Conservation (phyloP, 305 asterid genomes). For the Solanum hybrid region DNA sequence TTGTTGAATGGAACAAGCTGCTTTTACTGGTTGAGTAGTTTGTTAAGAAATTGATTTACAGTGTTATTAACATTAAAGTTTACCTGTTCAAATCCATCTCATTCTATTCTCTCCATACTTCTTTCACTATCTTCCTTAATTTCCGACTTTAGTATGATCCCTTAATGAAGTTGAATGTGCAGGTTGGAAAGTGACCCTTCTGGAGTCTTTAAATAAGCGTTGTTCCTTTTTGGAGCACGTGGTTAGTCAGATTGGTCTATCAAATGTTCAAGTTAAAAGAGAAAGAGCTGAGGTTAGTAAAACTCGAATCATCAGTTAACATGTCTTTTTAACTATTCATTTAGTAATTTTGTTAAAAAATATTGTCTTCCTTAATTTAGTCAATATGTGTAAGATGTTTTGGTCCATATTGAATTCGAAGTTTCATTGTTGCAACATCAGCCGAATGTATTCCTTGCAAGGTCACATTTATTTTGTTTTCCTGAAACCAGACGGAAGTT, state of each 20-base stretch:
- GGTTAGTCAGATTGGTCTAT: slow-evolving; percentile 42
- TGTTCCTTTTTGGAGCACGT: slow-evolving; percentile 84
- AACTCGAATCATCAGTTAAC: background rate
- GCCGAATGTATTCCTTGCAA: background rate
- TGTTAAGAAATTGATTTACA: background rate
- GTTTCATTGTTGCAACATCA: background rate
- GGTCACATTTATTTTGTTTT: background rate
- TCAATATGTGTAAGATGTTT: background rate
- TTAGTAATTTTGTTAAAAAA: background rate
- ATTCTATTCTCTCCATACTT: background rate
- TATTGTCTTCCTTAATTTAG: background rate
- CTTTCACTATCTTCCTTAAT: background rate
- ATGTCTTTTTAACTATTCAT: background rate
- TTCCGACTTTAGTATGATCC: background rate
- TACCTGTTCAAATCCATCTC: background rate
- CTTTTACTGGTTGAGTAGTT: background rate
- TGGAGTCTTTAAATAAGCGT: slow-evolving; percentile 85
- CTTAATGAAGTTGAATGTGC: background rate
- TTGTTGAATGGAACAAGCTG: background rate
- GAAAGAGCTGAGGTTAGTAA: slow-evolving; percentile 80
- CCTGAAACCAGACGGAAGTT: background rate
- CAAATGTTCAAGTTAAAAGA: slow-evolving; percentile 60
- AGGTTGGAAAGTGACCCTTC: slow-evolving; percentile 88
- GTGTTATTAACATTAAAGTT: background rate
- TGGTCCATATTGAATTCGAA: background rate